A percentile compares a stretch with the other conserved stretches of the same genome.
phyloP scores from a whole-genome alignment of 768 basidiomycete genomes.

The Harrya chromipes region DNA sequence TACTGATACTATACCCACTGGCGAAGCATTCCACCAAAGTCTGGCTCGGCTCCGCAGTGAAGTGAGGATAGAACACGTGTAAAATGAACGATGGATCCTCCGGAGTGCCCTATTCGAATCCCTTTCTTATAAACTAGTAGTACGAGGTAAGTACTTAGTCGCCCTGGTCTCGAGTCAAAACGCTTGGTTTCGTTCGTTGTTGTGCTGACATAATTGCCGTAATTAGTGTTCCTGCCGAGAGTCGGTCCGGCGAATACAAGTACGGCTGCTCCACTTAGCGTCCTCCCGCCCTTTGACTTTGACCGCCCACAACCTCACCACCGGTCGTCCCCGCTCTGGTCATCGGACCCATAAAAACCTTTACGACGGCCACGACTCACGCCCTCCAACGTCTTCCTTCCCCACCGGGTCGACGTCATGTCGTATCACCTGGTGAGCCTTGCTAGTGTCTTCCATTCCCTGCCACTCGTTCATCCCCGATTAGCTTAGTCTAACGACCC shows the following conservation, averaged over 20 bases:
- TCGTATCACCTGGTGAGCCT: slow-evolving; percentile 47
- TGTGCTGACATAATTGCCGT: slow-evolving; percentile 19
- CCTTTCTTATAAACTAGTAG: slow-evolving; percentile 8
- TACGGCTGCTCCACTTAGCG: no score
- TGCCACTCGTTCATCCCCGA: slow-evolving; percentile 3
- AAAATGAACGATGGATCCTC: not conserved
- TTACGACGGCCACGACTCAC: slow-evolving; percentile 4
- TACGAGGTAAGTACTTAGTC: not conserved
- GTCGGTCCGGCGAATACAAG: no score
- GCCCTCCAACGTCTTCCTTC: not conserved
- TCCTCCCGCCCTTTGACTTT: not conserved
- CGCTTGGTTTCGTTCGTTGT: not conserved
- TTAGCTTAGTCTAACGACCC: slow-evolving; percentile 49
- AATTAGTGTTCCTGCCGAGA: slow-evolving; percentile 9
- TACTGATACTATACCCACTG: no score
- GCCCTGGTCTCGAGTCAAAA: no score
- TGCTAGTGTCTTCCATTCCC: not conserved
- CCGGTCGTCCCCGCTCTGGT: not conserved
- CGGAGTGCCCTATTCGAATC: not conserved
- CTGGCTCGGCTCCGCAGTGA: slow-evolving; percentile 7
- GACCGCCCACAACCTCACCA: not conserved
- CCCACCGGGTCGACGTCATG: slow-evolving; percentile 36
- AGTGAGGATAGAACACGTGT: slow-evolving; percentile 13
- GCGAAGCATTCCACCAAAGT: no score
- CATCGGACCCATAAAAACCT: not conserved